A percentile compares a stretch with the other conserved stretches of the same genome.
phyloP scores from a whole-genome alignment of 208 protist genomes.

The Borovskyia barvae region DNA sequence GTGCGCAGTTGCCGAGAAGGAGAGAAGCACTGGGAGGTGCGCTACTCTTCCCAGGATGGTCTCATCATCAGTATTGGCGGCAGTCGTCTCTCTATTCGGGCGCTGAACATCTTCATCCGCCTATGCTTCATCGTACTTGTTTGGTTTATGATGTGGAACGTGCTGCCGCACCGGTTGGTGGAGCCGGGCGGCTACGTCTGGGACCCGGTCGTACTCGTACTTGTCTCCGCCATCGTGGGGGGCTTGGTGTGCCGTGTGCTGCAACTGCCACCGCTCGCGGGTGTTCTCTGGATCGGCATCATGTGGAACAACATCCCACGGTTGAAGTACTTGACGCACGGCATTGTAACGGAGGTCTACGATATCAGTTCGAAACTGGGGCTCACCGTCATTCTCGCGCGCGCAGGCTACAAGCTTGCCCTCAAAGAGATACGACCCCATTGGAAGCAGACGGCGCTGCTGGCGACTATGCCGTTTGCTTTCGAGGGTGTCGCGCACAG shows the following conservation, averaged over 20 bases:
- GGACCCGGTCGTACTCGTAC: conserved; percentile 60
- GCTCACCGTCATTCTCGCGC: conserved; percentile 69
- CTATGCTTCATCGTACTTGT: conserved; percentile 49
- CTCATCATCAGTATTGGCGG: conserved; percentile 52
- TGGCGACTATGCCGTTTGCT: conserved; percentile 62
- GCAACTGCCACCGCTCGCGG: conserved; percentile 75
- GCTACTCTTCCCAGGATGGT: conserved; percentile 38
- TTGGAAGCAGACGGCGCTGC: conserved; percentile 66
- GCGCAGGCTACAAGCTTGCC: conserved; percentile 71
- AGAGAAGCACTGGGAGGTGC: conserved; percentile 45
- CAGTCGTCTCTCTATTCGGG: conserved; percentile 40
- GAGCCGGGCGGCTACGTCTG: conserved; percentile 75
- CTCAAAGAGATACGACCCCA: conserved; percentile 63
- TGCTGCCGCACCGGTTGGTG: conserved; percentile 56
- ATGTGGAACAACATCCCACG: conserved; percentile 81
- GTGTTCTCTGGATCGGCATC: conserved; percentile 77
- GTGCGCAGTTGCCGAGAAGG: conserved; percentile 38
- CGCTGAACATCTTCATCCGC: conserved; percentile 69
- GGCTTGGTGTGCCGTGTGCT: conserved; percentile 68
- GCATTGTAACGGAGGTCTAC: conserved; percentile 49
- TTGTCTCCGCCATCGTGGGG: conserved; percentile 63
- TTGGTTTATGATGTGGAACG: conserved; percentile 72
- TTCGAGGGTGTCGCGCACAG: conserved; percentile 63
- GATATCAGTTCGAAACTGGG: conserved; percentile 67
- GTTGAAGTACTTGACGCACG: conserved; percentile 58